Percentiles rank a stretch among this genome's conserved stretches.
These are phyloP conservation scores for Brettanomyces naardenensis DNA, from an alignment of 805 yeast species.

Conservation along the genomic window DNA sequence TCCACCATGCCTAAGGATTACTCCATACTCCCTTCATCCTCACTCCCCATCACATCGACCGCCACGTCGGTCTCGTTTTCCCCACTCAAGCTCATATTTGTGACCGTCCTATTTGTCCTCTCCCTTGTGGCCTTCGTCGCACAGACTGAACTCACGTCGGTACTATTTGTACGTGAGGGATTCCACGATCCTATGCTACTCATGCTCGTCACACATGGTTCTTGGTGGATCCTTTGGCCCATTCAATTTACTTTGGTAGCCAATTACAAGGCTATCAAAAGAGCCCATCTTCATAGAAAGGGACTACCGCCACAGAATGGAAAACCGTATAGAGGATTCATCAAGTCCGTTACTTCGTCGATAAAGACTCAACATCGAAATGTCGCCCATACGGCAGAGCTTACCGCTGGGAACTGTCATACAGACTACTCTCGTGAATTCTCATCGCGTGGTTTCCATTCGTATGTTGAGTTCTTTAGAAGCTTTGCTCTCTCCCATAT, in stretches of 20 bases:
- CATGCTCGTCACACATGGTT: slow-evolving; percentile 65
- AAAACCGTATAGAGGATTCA: slow-evolving; percentile 26
- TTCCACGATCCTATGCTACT: slow-evolving; percentile 66
- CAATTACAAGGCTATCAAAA: slow-evolving; percentile 32
- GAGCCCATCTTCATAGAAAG: slow-evolving; percentile 13
- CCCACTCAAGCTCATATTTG: slow-evolving; percentile 33
- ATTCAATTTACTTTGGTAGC: slow-evolving; percentile 48
- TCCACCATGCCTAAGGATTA: too few relatives aligned
- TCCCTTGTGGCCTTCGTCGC: slow-evolving; percentile 57
- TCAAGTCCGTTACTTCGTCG: slow-evolving; percentile 27
- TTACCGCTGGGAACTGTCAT: slow-evolving; percentile 22
- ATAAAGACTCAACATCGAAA: slow-evolving; percentile 35
- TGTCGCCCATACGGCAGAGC: slow-evolving; percentile 30
- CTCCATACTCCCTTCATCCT: too few relatives aligned
- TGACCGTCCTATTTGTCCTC: slow-evolving; percentile 36
- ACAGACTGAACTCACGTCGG: slow-evolving; percentile 77
- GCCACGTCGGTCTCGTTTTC: slow-evolving; percentile 21
- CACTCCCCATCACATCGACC: too few relatives aligned
- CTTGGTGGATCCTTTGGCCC: slow-evolving; percentile 73
- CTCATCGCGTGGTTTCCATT: slow-evolving; percentile 19
- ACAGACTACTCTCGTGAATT: slow-evolving; percentile 25
- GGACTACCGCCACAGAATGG: slow-evolving; percentile 14
- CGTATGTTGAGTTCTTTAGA: slow-evolving; percentile 26
- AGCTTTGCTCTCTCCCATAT: slow-evolving; percentile 46
- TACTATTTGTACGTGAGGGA: slow-evolving; percentile 45